A percentile compares a stretch with the other conserved stretches of the same genome.
Evolutionary conservation across 1,284 basidiomycete genomes (phyloP).

Genomic region (Tylopilus sp.): DNA sequence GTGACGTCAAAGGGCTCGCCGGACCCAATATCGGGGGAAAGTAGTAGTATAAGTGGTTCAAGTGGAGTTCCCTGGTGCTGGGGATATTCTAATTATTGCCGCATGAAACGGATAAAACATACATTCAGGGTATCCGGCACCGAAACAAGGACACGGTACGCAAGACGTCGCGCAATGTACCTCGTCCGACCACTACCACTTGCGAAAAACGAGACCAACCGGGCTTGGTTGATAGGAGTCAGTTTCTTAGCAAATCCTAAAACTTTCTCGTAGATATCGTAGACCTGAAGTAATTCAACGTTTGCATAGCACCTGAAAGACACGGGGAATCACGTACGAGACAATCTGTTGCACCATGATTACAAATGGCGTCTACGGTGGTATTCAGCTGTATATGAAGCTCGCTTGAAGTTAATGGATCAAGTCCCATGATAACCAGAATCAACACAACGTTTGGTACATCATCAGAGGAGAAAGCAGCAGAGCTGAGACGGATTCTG

Average conservation of each 20-base stretch:
- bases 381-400: conserved; percentile 46
- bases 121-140: conserved; percentile 33
- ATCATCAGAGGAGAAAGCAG: conserved; percentile 40
- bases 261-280: conserved; percentile 46
- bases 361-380: conserved; percentile 48
- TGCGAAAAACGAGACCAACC: conserved; percentile 52
- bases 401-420: conserved; percentile 45
- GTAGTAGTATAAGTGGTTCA: conserved; percentile 41
- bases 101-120: background rate
- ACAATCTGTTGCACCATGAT: conserved; percentile 32
- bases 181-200: conserved; percentile 49
- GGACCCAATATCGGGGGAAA: conserved; percentile 34
- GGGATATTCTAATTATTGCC: conserved; percentile 11
- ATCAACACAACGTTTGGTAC: conserved; percentile 49
- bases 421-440: conserved; percentile 57
- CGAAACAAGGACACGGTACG: conserved; percentile 45
- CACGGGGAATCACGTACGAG: conserved; percentile 32
- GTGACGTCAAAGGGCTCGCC: conserved; percentile 46
- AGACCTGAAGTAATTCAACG: conserved; percentile 42
- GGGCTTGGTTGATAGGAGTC: conserved; percentile 45
- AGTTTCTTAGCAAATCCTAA: conserved; percentile 39
- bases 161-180: conserved; percentile 57
- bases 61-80: conserved; percentile 47
- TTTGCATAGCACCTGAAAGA: background rate
- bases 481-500: conserved; percentile 30